These are phyloP conservation scores for Exophiala mesophila DNA, from an alignment of 2,329 filamentous ascomycete species.

Conservation along the genomic window DNA sequence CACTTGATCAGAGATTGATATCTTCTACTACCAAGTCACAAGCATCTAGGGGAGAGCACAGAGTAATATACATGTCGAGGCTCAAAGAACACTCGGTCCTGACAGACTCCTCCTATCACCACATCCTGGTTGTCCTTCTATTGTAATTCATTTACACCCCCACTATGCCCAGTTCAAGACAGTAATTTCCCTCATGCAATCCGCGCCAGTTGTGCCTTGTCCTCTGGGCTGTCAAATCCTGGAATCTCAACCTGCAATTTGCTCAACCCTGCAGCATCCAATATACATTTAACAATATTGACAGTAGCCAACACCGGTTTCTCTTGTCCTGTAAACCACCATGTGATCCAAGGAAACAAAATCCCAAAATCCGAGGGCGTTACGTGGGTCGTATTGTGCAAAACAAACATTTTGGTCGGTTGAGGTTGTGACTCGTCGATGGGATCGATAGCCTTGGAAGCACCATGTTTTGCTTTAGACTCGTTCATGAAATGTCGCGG, in stretches of 20 bases:
- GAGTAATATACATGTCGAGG: too few relatives aligned
- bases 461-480: conserved; percentile 1
- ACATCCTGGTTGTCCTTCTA: not conserved
- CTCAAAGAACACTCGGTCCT: too few relatives aligned
- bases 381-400: conserved; percentile 60
- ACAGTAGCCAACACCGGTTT: conserved; percentile 22
- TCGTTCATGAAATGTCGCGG: conserved; percentile 9
- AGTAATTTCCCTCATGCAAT: too few relatives aligned
- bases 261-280: conserved; percentile 4
- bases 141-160: not conserved
- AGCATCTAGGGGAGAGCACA: too few relatives aligned
- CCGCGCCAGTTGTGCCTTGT: conserved; percentile 6
- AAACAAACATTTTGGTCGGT: not conserved
- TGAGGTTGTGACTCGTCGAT: not conserved
- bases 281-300: conserved; percentile 8
- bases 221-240: not conserved
- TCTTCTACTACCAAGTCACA: too few relatives aligned
- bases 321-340: conserved; percentile 44
- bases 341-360: conserved; percentile 64
- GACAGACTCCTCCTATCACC: too few relatives aligned
- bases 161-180: too few relatives aligned
- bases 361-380: conserved; percentile 78
- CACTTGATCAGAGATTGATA: too few relatives aligned
- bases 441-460: not conserved
- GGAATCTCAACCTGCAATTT: not conserved